Base-by-base conservation (phyloP, 176 grass and related monocot genomes). In the Secale cereale region DNA sequence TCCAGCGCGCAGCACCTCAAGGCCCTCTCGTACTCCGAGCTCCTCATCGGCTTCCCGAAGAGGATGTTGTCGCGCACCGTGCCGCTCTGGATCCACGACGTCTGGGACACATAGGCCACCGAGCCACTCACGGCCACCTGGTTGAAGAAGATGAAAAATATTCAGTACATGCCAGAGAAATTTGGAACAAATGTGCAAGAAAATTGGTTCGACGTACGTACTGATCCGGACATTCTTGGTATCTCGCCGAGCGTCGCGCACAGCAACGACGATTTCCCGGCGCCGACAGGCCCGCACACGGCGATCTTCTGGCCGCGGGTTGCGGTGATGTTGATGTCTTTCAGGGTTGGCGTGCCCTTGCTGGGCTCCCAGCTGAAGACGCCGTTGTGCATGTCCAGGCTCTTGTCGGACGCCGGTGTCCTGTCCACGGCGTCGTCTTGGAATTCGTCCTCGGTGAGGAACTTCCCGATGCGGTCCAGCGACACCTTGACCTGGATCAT, bases 401-500 rank as follows among this genome's bases (percentile, higher is more conserved):
- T 67, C 67, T 65, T 78, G 45, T 68, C 36, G 8, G 82, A 83
- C 43, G 37, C 33, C 3, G 78, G 62, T 0, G 37, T 20, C 71
- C 77, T 77, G 46, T 86, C 78, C 5, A 95, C 72, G 11, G 82
- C 91, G 77, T 91, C 93, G 1, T 93, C 81, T 35, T 35, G 88
- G 40, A 94, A 87, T 70, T 95, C 96, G 16, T 98, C 93, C 59
- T 98, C 93, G 20, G 71, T 32, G 0, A 98, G 85, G 81, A 98
- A 98, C 67, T 65, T 73, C 17, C 81, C 88, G 61, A 95, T 80
- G 17, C 93, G 85, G 59, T 95, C 93, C 11, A 98, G 70, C 10
- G 93, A 95, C 39, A 98, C 93, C 87, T 98, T 98, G 25, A 89
- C 86, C 65, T 95, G 96, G 85, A 95, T 93, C 81, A 98, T 88